Evolutionary conservation across 306 rosid species (phyloP).

Genomic region (Acacia crassicarpa): DNA sequence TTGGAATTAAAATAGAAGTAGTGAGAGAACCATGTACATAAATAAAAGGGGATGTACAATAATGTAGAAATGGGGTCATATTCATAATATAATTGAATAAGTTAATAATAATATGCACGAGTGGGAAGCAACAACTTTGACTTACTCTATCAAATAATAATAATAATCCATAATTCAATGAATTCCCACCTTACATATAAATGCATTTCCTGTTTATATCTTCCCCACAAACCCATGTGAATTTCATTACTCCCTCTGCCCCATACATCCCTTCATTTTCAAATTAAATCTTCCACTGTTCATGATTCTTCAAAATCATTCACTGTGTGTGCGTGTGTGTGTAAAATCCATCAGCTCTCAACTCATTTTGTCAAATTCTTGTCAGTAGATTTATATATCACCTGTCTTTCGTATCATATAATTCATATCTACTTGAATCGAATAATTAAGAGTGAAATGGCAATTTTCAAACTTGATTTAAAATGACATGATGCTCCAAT

Average conservation of each 20-base stretch:
- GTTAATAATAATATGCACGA: conserved; percentile 35
- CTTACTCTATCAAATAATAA: conserved; percentile 15
- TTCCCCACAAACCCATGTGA: conserved; percentile 10
- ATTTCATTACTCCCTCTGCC: background rate
- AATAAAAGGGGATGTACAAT: conserved; percentile 23
- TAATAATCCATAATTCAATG: conserved; percentile 8
- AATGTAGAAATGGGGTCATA: background rate
- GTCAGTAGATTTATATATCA: background rate
- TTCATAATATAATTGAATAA: background rate
- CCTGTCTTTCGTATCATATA: background rate
- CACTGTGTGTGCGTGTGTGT: background rate
- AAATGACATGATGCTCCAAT: background rate
- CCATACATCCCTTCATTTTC: background rate
- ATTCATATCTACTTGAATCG: background rate
- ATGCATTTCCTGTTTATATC: conserved; percentile 15
- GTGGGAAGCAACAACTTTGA: conserved; percentile 35
- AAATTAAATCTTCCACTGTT: background rate
- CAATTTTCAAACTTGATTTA: background rate
- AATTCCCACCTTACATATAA: conserved; percentile 21
- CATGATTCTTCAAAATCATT: background rate
- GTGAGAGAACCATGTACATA: background rate
- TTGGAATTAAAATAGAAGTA: background rate
- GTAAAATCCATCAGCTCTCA: background rate
- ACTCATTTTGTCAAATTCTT: background rate
- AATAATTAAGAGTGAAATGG: background rate